Evolutionary conservation across 179 eudicot species (phyloP).

Genomic region (Drosera spatulata): DNA sequence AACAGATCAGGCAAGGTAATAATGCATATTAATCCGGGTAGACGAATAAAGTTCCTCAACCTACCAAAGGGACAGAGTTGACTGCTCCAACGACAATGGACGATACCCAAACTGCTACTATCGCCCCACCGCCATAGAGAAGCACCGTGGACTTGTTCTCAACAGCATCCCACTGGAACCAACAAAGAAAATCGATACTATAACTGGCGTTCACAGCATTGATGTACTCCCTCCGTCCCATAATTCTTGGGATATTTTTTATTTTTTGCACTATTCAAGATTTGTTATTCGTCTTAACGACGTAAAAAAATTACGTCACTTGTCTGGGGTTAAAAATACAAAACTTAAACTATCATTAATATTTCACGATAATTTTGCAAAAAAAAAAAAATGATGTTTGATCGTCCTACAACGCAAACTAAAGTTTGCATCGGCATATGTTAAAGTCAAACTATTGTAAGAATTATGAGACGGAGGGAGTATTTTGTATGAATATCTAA

Average conservation of each 20-base stretch:
- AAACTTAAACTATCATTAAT: no score
- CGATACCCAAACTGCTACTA: conserved; percentile 86
- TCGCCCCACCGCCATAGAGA: conserved; percentile 88
- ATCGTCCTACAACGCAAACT: no score
- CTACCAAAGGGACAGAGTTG: conserved; percentile 91
- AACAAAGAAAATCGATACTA: conserved; percentile 2
- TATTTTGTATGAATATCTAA: background rate
- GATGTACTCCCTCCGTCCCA: background rate
- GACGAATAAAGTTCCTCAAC: background rate
- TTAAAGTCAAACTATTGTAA: no score
- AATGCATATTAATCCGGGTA: background rate
- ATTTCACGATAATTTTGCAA: no score
- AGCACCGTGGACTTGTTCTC: conserved; percentile 97
- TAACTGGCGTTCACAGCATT: background rate
- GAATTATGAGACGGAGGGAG: background rate
- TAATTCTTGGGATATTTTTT: no score
- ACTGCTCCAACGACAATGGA: conserved; percentile 74
- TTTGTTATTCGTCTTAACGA: no score
- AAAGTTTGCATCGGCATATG: no score
- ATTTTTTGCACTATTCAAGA: no score
- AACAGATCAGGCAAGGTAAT: background rate
- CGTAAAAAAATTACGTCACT: no score
- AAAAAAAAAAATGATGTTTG: no score
- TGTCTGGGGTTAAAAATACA: no score
- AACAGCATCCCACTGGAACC: conserved; percentile 80